Evolutionary conservation across 192 early-diverging fungal genomes (phyloP), one percentile per base, ranked within the genome.

Genomic region (Helicostylum pulchrum): DNA sequence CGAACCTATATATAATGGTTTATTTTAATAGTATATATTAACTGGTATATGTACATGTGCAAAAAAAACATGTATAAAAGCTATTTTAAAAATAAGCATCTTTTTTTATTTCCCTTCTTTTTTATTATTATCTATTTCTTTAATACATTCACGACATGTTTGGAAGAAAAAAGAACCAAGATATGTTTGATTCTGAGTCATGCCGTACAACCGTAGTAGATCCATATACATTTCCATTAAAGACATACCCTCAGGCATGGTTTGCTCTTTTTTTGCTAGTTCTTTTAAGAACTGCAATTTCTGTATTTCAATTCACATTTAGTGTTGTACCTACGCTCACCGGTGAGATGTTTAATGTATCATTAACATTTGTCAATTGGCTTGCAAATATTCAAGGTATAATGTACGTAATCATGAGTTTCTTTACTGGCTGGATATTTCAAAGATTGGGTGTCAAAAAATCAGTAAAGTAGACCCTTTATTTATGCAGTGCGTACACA

Each of bases 201-300:
- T 20, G 21, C 15, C 36, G 57, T 21, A 23, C 57, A 23, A 59
- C 57, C 12, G 43, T 59, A 19, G 57, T 59, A n/a, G 57, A 59
- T 26, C 7, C 3, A 44, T 59, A 20, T 23, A 19, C 42, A 1
- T 42, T 42, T 44, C 39, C 57, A 12, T 42, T 45, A 26, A 64
- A 20, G 26, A 74, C 72, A 3, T 74, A 74, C 19, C 72, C 72
- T 23, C 62, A 69, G 44, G 72, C 72, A 44, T 74, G 72, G 72
- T 15, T 74, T 42, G 57, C 59, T 17, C 54, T 74, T 10, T 60
- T 69, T 15, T 30, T 74, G 7, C 56, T 74, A 7, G 62, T 74
- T 12, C 11, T 61, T 19, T 55, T 74, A 44, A 63, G 72, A 32
- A 62, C 64, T 5, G 23, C 72, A 45, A 57, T 62, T 2, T 57